phyloP scores from a whole-genome alignment of 2,329 filamentous ascomycete genomes.

The Neurospora sp. region DNA sequence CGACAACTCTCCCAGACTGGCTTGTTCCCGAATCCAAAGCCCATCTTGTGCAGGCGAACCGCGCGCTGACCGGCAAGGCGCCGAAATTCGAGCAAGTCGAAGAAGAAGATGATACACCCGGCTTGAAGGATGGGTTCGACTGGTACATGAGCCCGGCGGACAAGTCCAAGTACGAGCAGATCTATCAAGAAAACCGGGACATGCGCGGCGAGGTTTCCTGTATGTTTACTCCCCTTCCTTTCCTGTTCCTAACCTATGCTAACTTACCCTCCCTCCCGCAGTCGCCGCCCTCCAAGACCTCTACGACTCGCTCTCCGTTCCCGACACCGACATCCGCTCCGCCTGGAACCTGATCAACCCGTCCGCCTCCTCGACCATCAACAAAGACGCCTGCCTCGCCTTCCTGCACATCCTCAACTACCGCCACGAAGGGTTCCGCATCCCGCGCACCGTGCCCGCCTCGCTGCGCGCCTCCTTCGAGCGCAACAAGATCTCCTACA shows the following conservation, averaged over 20 bases:
- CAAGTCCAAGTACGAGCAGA: constrained; percentile 91
- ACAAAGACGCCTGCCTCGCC: constrained; percentile 87
- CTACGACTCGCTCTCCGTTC: constrained; percentile 70
- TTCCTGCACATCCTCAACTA: constrained; percentile 97
- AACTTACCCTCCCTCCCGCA: constrained; percentile 20
- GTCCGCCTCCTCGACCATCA: constrained; percentile 69
- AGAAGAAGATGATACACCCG: constrained; percentile 66
- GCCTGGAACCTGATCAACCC: constrained; percentile 98
- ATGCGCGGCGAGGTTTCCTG: constrained; percentile 75
- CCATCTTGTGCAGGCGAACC: constrained; percentile 75
- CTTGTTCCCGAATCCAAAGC: constrained; percentile 92
- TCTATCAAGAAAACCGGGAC: constrained; percentile 88
- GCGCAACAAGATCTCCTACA: constrained; percentile 93
- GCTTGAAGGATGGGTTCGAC: constrained; percentile 92
- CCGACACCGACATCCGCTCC: constrained; percentile 72
- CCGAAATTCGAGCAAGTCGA: constrained; percentile 78
- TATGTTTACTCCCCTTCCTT: constrained; percentile 29
- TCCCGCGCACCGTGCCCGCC: constrained; percentile 83
- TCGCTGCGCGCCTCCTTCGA: constrained; percentile 89
- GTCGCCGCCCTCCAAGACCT: constrained; percentile 73
- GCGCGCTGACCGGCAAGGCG: constrained; percentile 69
- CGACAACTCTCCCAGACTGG: constrained; percentile 80
- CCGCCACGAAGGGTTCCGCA: constrained; percentile 88
- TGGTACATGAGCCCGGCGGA: constrained; percentile 97
- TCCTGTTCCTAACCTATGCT: background rate